These are phyloP conservation scores for Moricandia moricandioides DNA, from an alignment of 345 rosid species.

Conservation along the genomic window DNA sequence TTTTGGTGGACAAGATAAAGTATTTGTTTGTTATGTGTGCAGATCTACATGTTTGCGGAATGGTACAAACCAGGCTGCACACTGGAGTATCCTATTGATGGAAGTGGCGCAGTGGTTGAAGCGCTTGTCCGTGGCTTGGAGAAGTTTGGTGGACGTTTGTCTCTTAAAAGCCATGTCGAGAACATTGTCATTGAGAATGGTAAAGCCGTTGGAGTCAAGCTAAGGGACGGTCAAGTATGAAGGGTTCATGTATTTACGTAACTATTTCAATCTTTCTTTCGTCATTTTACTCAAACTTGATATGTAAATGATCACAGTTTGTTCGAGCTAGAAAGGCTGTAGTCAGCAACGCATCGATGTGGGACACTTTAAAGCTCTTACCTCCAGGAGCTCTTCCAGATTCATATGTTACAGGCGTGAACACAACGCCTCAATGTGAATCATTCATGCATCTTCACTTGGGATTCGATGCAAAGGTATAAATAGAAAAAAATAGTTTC, in stretches of 20 bases:
- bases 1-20: not conserved
- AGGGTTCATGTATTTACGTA: conserved; percentile 4
- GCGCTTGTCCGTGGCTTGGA: conserved; percentile 84
- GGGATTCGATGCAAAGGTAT: conserved; percentile 82
- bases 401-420: conserved; percentile 50
- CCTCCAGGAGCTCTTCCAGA: conserved; percentile 64
- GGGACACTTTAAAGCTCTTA: conserved; percentile 77
- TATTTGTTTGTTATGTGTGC: conserved; percentile 27
- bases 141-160: conserved; percentile 75
- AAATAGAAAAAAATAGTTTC: not conserved
- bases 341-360: conserved; percentile 91
- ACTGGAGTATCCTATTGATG: conserved; percentile 81
- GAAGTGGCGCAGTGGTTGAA: conserved; percentile 73
- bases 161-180: conserved; percentile 78
- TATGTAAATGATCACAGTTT: conserved; percentile 46
- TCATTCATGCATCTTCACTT: conserved; percentile 99
- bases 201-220: conserved; percentile 79
- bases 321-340: conserved; percentile 83
- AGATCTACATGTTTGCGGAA: conserved; percentile 97
- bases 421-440: conserved; percentile 69
- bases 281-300: not conserved
- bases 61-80: conserved; percentile 94
- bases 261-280: not conserved
- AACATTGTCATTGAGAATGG: conserved; percentile 68
- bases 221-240: conserved; percentile 80